A percentile compares a stretch with the other conserved stretches of the same genome.
These are phyloP conservation scores for Candida quercuum DNA, from an alignment of 805 yeast genomes.

Conservation along the genomic window DNA sequence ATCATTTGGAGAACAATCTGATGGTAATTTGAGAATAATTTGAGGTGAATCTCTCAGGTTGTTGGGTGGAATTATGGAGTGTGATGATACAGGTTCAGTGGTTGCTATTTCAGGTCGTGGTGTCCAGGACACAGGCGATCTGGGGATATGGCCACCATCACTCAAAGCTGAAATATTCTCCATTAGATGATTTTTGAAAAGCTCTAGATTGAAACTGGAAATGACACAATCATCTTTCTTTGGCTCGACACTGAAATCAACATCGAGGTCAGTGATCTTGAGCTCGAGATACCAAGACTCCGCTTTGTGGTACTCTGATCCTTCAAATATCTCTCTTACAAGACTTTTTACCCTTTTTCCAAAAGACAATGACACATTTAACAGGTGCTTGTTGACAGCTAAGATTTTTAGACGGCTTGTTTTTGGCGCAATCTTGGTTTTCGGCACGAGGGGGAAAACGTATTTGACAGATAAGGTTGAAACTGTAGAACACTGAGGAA, in stretches of 20 bases:
- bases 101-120: too few species aligned
- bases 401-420: slow-evolving; percentile 19
- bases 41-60: too few species aligned
- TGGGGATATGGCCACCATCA: not conserved
- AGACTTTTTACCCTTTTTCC: slow-evolving; percentile 26
- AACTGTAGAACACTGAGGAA: not conserved
- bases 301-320: slow-evolving; percentile 14
- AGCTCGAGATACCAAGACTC: slow-evolving; percentile 30
- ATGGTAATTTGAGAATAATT: too few species aligned
- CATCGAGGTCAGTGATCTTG: slow-evolving; percentile 10
- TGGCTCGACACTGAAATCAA: slow-evolving; percentile 41
- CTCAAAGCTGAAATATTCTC: not conserved
- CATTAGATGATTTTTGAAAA: slow-evolving; percentile 9
- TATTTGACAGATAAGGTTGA: too few species aligned
- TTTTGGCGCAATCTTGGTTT: not conserved
- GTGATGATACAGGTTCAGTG: not conserved
- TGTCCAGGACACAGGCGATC: too few species aligned
- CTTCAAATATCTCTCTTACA: slow-evolving; percentile 22
- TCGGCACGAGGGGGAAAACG: too few species aligned
- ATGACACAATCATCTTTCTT: slow-evolving; percentile 36
- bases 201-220: slow-evolving; percentile 10
- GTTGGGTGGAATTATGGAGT: not conserved
- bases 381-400: slow-evolving; percentile 29
- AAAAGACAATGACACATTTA: slow-evolving; percentile 24
- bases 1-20: too few species aligned